Conservation (phyloP, 441 rosid genomes). For the Flueggea neowawraea region DNA sequence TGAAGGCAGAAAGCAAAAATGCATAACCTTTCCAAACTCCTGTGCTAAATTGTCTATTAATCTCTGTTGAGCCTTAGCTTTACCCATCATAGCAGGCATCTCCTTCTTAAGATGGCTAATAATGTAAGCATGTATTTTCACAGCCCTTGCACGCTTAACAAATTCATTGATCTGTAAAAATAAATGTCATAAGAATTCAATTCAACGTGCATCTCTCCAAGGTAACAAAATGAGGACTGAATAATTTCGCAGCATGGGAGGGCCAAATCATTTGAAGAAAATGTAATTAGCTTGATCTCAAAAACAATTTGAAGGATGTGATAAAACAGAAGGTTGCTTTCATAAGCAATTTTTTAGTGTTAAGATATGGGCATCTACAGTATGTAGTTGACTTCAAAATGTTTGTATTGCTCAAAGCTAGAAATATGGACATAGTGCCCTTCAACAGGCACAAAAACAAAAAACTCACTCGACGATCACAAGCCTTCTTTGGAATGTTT, state of each 20-base stretch:
- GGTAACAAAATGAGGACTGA: not conserved
- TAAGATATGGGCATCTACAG: too few species aligned
- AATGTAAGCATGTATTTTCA: constrained; percentile 92
- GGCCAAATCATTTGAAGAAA: not conserved
- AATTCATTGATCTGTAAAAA: constrained; percentile 80
- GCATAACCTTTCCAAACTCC: constrained; percentile 70
- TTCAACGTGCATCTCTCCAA: not conserved
- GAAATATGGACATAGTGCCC: too few species aligned
- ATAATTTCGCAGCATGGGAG: not conserved
- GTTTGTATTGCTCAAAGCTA: too few species aligned
- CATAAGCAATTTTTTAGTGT: too few species aligned
- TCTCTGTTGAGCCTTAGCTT: constrained; percentile 83
- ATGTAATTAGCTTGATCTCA: too few species aligned
- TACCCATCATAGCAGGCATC: constrained; percentile 96
- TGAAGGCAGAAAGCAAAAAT: not conserved
- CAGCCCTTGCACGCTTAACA: constrained; percentile 95
- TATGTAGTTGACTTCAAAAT: too few species aligned
- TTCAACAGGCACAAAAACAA: not conserved
- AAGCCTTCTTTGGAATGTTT: constrained; percentile 97
- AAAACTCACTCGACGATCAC: constrained; percentile 88
- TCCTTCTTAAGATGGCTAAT: constrained; percentile 89
- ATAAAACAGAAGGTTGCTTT: too few species aligned
- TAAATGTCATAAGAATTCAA: constrained; percentile 9
- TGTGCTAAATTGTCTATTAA: constrained; percentile 75
- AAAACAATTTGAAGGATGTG: too few species aligned